Evolutionary conservation across 2,329 filamentous ascomycete genomes (phyloP), one percentile per base, ranked within the genome.

Genomic region (Aspergillus quadrilineatus): DNA sequence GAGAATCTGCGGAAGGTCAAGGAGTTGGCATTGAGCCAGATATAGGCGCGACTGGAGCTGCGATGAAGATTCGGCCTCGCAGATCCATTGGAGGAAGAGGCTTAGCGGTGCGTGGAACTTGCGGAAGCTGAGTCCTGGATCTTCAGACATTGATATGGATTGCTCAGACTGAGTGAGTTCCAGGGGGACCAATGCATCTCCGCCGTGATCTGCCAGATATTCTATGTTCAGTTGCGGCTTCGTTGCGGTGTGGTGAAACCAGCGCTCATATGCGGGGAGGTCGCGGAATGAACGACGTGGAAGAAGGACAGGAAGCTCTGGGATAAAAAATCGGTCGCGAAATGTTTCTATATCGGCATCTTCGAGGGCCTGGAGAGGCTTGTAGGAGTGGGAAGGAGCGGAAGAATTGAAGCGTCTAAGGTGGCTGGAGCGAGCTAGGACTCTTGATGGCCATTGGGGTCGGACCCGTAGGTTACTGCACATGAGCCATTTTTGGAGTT

Each of bases 1-100:
- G 1, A 96, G 74, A 1, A 73, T 61, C 0, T 64, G 50, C 0
- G 93, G 92, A 0, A 97, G 81, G 54, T 89, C 82, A 4, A 79
- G 68, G 2, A 97, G 79, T 32, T 88, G 80, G 12, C 87, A 89
- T 74, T 97, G 94, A 0, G 93, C 92, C 52, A 97, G 86, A 71
- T 97, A 97, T 3, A 97, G 78, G n/a, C 73, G 72, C 4, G 65
- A 51, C 49, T 67, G 62, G 22, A 61, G 58, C 48, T 65, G 63
- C 34, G 60, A 60, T 50, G 65, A 63, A 32, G 60, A 62, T 53
- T 65, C 65, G 17, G 63, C 63, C 53, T 57, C 57, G 43, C 63
- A 64, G 30, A 76, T 71, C 80, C 81, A 80, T 54, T 84, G 80
- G 14, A 88, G 73, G 46, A 95, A 84, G 34, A 93, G 79, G 37